These are phyloP conservation scores for Lasiosphaeria hispida DNA, from an alignment of 495 filamentous ascomycete species.

Conservation along the genomic window DNA sequence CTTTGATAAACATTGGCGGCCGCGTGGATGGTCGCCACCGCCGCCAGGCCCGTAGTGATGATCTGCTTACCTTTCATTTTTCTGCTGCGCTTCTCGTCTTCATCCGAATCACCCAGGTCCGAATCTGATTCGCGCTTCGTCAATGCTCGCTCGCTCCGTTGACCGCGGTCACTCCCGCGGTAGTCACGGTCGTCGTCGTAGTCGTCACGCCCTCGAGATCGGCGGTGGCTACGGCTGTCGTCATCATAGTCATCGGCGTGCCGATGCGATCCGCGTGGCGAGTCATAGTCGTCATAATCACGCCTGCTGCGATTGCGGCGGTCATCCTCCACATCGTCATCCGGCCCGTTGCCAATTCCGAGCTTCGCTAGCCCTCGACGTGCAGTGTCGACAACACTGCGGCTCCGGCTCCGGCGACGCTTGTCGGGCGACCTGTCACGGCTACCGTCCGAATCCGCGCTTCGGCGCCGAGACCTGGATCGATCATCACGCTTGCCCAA, in stretches of 20 bases:
- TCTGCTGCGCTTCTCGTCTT: conserved; percentile 70
- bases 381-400: conserved; percentile 46
- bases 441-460: conserved; percentile 52
- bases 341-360: conserved; percentile 45
- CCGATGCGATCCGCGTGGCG: conserved; percentile 31
- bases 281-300: conserved; percentile 35
- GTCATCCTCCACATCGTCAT: conserved; percentile 38
- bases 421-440: conserved; percentile 37
- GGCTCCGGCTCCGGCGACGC: conserved; percentile 47
- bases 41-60: conserved; percentile 77
- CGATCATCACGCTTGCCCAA: conserved; percentile 64
- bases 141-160: conserved; percentile 23
- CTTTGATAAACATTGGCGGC: conserved; percentile 75
- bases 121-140: conserved; percentile 40
- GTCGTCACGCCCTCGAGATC: conserved; percentile 49
- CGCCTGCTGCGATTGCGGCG: conserved; percentile 28
- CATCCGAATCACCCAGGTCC: conserved; percentile 68
- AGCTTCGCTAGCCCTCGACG: conserved; percentile 46
- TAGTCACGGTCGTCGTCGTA: conserved; percentile 48
- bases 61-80: conserved; percentile 84
- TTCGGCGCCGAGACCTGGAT: conserved; percentile 53
- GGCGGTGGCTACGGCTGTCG: conserved; percentile 33
- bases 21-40: conserved; percentile 86
- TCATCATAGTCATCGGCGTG: conserved; percentile 49
- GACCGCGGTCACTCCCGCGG: conserved; percentile 38